Base-by-base conservation (phyloP, 495 filamentous ascomycete species). In the Venustampulla echinocandica region DNA sequence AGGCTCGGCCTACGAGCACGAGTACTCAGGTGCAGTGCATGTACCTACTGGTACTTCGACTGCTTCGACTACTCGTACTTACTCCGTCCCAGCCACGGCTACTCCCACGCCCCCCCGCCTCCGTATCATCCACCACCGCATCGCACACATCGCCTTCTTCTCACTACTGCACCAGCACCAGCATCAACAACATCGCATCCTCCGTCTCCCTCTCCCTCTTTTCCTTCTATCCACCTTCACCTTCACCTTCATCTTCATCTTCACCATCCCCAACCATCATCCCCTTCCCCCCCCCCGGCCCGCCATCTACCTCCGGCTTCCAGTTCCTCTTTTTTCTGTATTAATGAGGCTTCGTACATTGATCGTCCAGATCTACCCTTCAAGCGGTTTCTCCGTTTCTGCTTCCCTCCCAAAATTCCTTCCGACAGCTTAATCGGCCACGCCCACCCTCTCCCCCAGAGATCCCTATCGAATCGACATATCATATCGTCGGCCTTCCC, bases 261-360 rank as follows among this genome's bases (percentile, higher is more conserved):
- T 34, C 38, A 30, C 42, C 51, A 39, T 44, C 52, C 55, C 42
- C 49, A 58, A 47, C 55, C 59, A 55, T 52, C 50, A 58, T 55
- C 55, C 47, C 56, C 52, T 56, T 55, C 52, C 44, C 58, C 47
- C 53, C 56, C 55, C 55, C 54, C 49, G 50, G 53, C 60, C 59
- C 46, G 59, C 58, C 57, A 52, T 46, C 56, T 42, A 50, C 54
- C 56, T 55, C 54, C 49, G 49, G 54, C 58, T 56, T 44, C 58
- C 52, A 30, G 58, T 57, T 58, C 62, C 57, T 62, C 65, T 61
- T 57, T 64, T 44, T 43, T 44, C 73, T 70, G 71, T 74, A 67
- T 73, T 76, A 74, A 71, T 74, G 70, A 64, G 67, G 70, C 69
- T 69, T 74, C n/a, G 74, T 75, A 68, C 67, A 68, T 66, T 65